Evolutionary conservation across 2,329 filamentous ascomycete genomes (phyloP).

Genomic region (Aspergillus arachidicola): DNA sequence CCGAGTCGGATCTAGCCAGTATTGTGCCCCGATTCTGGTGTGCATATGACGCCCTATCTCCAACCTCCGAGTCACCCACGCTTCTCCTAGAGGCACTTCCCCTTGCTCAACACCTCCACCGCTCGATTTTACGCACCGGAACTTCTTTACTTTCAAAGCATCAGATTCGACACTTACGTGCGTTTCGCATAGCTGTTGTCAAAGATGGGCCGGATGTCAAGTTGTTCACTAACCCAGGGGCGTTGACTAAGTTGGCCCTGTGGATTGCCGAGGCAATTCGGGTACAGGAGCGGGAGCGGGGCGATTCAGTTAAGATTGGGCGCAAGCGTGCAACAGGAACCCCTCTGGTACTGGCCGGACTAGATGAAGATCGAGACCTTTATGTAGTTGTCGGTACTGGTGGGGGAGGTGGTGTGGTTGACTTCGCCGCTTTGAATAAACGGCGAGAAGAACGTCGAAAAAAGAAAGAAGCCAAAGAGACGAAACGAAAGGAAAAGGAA

Average conservation of each 20-base stretch:
- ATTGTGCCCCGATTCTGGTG: conserved; percentile 57
- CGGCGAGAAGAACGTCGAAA: conserved; percentile 65
- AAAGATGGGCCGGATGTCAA: conserved; percentile 89
- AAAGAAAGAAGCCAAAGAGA: conserved; percentile 65
- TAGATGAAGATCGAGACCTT: conserved; percentile 83
- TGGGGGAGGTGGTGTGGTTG: conserved; percentile 75
- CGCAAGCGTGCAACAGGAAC: conserved; percentile 58
- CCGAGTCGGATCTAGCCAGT: conserved; percentile 32
- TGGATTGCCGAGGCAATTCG: conserved; percentile 93
- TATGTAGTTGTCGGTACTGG: conserved; percentile 94
- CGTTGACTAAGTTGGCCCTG: conserved; percentile 86
- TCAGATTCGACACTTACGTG: conserved; percentile 87
- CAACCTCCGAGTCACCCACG: conserved; percentile 47
- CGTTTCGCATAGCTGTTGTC: conserved; percentile 93
- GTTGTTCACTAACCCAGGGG: conserved; percentile 91
- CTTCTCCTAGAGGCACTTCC: conserved; percentile 74
- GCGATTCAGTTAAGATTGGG: conserved; percentile 61
- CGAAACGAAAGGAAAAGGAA: conserved; percentile 63
- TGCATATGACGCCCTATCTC: conserved; percentile 60
- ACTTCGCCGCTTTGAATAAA: conserved; percentile 67
- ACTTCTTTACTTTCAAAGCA: conserved; percentile 89
- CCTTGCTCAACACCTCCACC: conserved; percentile 84
- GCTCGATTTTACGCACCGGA: conserved; percentile 90
- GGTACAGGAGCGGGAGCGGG: conserved; percentile 83
- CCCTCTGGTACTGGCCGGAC: conserved; percentile 84